Conservation (phyloP, 1,139 yeast genomes). For the Kodamaea ohmeri region DNA sequence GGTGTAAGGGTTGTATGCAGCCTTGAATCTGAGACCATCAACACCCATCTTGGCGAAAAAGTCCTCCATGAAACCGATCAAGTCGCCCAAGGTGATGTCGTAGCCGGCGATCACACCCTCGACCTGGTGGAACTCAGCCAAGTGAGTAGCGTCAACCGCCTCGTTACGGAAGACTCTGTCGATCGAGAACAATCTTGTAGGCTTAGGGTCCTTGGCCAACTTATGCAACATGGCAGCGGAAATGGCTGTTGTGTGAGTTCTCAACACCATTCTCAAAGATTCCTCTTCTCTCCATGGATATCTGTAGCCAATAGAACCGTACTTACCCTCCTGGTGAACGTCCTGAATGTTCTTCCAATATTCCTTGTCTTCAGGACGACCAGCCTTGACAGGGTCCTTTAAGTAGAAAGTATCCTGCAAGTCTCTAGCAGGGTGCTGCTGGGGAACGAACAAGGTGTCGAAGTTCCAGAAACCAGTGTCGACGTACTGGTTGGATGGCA, state of each 20-base stretch:
- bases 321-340: constrained; percentile 88
- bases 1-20: constrained; percentile 98
- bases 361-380: constrained; percentile 72
- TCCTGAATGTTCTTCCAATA: constrained; percentile 76
- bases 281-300: constrained; percentile 96
- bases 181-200: constrained; percentile 88
- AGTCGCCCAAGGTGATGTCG: constrained; percentile 89
- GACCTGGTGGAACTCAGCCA: constrained; percentile 98
- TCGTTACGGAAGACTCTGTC: constrained; percentile 99
- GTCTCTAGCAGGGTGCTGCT: constrained; percentile 99
- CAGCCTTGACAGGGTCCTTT: constrained; percentile 84
- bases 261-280: constrained; percentile 83
- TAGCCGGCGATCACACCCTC: constrained; percentile 99
- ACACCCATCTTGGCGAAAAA: constrained; percentile 98
- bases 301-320: constrained; percentile 95
- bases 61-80: constrained; percentile 97
- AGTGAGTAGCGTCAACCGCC: constrained; percentile 99
- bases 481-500: constrained; percentile 98
- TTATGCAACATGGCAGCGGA: constrained; percentile 85
- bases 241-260: constrained; percentile 97
- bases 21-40: constrained; percentile 89
- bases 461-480: constrained; percentile 99
- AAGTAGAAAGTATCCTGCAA: constrained; percentile 96
- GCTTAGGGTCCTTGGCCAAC: constrained; percentile 86
- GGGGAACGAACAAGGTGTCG: constrained; percentile 94